Evolutionary conservation across 2,329 filamentous ascomycete species (phyloP), one percentile per base, ranked within the genome.

Genomic region (Paradendryphiella salina): DNA sequence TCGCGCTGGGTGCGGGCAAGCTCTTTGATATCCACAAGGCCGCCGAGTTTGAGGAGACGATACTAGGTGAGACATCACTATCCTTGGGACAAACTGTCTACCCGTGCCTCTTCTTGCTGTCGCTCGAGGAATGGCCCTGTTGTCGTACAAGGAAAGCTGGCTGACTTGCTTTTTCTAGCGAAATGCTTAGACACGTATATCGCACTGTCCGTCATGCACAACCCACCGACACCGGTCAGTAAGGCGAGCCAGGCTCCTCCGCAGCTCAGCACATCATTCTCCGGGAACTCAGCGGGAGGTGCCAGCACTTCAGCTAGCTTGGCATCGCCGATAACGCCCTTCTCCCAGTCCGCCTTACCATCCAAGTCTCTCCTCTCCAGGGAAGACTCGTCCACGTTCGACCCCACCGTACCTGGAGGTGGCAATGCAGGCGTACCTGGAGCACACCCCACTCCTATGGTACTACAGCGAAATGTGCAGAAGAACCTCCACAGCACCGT

Each of bases 141-240:
- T 6, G 36, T 29, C 14, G 31, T 34, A 18, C 4, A 23, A 37
- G 35, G 17, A 44, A n/a, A 32, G 29, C 13, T 36, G 42, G 59
- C 61, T 60, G 48, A 64, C 52, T 47, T 50, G 45, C 49, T 46
- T 47, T 39, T 48, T 54, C 20, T 54, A 84, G 83, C 93, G 53
- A 96, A 95, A 82, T 99, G 94, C 71, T 85, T 99, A 69, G 94
- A 99, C 75, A 95, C 95, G 60, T 99, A 96, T 78, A 96, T 99
- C 69, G 86, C 90, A 52, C 82, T 92, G 44, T 87, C 85, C 42
- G 84, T 84, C 52, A 77, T 83, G 71, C 78, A 80, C 72, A 80
- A 80, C 77, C 75, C 80, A 55, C 71, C 82, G 59, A 66, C 77
- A 45, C 75, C 76, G 31, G 72, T 79, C 29, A 78, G 76, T 53